Evolutionary conservation across 306 rosid species (phyloP).

Genomic region (Cucurbita pepo): DNA sequence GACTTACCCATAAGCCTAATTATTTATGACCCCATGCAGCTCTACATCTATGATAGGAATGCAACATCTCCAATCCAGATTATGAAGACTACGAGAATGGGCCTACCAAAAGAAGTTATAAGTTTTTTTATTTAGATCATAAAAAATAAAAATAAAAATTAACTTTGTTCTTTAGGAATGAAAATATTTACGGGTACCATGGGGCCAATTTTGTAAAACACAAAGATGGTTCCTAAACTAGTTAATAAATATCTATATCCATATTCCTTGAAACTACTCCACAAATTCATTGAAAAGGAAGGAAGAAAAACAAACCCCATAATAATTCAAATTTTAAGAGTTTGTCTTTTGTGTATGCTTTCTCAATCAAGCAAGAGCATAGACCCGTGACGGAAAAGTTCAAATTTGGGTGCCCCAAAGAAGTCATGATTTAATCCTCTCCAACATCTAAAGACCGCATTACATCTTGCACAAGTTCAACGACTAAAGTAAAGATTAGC

Average conservation of each 20-base stretch:
- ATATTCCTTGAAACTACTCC: neutral
- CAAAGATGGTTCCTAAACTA: neutral
- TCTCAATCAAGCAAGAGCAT: neutral
- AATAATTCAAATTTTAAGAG: neutral
- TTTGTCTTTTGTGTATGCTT: neutral
- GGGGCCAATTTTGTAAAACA: neutral
- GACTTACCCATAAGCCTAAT: neutral
- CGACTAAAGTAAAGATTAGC: neutral
- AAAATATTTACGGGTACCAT: neutral
- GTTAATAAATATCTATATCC: neutral
- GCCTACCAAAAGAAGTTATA: neutral
- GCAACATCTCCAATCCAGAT: neutral
- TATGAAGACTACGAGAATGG: neutral
- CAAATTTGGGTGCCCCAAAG: neutral
- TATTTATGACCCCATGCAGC: neutral
- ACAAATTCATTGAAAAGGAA: neutral
- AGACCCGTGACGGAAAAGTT: neutral
- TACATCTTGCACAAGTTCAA: neutral
- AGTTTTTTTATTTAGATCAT: no score
- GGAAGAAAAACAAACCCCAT: neutral
- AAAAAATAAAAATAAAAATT: no score
- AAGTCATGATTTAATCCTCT: neutral
- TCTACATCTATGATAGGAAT: neutral
- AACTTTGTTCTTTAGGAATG: neutral
- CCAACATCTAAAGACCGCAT: neutral